These are phyloP conservation scores for Russula lepida DNA, from an alignment of 768 basidiomycete species.

Conservation along the genomic window DNA sequence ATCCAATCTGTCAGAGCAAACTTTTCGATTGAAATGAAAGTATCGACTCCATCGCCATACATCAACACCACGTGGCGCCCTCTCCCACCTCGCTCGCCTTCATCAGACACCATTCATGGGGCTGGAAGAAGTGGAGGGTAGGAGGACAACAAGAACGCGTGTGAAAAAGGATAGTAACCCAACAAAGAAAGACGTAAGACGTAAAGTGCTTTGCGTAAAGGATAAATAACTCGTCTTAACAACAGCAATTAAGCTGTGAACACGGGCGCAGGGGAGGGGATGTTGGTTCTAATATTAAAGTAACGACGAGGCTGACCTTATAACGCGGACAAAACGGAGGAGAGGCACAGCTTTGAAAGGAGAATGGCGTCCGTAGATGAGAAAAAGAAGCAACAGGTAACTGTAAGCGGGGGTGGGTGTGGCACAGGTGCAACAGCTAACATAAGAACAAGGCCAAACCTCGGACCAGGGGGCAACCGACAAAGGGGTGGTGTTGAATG, in stretches of 20 bases:
- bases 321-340: conserved; percentile 7
- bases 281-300: conserved; percentile 16
- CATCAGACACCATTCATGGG: conserved; percentile 27
- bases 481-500: conserved; percentile 12
- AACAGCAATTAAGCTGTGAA: conserved; percentile 16
- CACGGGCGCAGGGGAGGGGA: conserved; percentile 25
- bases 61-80: conserved; percentile 49
- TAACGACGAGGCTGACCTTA: conserved; percentile 11
- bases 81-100: conserved; percentile 63
- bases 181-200: conserved; percentile 12
- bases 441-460: conserved; percentile 15
- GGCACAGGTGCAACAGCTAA: conserved; percentile 15
- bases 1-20: not conserved
- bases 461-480: conserved; percentile 17
- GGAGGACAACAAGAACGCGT: conserved; percentile 53
- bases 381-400: conserved; percentile 31
- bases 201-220: conserved; percentile 16
- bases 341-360: conserved; percentile 40
- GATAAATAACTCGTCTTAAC: conserved; percentile 16
- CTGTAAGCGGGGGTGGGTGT: conserved; percentile 28
- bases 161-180: conserved; percentile 14
- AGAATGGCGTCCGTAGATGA: conserved; percentile 69
- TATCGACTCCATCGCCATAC: conserved; percentile 9
- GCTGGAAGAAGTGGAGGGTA: conserved; percentile 47
- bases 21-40: conserved; percentile 3